Evolutionary conservation across 108 stramenopile species (phyloP).

Genomic region (Cyclotella kingstonii): DNA sequence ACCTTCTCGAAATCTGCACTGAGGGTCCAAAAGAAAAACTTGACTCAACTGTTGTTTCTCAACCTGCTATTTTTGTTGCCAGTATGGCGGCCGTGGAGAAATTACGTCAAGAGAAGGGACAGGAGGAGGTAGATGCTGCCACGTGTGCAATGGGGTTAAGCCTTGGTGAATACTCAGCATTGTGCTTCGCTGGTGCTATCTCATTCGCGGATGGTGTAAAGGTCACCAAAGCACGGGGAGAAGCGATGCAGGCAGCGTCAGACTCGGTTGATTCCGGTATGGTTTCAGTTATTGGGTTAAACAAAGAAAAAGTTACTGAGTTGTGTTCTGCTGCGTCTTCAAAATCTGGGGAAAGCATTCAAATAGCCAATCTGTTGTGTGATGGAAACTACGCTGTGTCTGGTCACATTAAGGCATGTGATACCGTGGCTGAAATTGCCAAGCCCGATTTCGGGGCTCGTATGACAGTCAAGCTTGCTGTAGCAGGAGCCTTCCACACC

Average conservation of each 20-base stretch:
- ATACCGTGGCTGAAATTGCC: constrained; percentile 85
- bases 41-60: constrained; percentile 94
- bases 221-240: constrained; percentile 95
- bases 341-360: constrained; percentile 75
- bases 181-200: constrained; percentile 96
- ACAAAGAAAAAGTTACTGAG: constrained; percentile 79
- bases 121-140: constrained; percentile 88
- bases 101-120: constrained; percentile 80
- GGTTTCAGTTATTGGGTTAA: constrained; percentile 97
- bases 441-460: constrained; percentile 97
- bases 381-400: constrained; percentile 97
- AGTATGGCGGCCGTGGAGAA: constrained; percentile 98
- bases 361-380: constrained; percentile 96
- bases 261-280: constrained; percentile 92
- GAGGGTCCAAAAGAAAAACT: constrained; percentile 93
- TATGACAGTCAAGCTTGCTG: constrained; percentile 96
- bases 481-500: constrained; percentile 98
- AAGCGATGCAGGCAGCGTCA: constrained; percentile 97
- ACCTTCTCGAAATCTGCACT: constrained; percentile 87
- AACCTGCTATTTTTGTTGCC: constrained; percentile 98
- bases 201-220: constrained; percentile 97
- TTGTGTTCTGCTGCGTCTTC: constrained; percentile 82
- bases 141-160: constrained; percentile 95
- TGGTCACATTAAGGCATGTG: constrained; percentile 86
- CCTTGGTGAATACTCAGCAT: constrained; percentile 96